Conservation (phyloP, 2,329 filamentous ascomycete genomes). For the Sclerotinia glacialis region DNA sequence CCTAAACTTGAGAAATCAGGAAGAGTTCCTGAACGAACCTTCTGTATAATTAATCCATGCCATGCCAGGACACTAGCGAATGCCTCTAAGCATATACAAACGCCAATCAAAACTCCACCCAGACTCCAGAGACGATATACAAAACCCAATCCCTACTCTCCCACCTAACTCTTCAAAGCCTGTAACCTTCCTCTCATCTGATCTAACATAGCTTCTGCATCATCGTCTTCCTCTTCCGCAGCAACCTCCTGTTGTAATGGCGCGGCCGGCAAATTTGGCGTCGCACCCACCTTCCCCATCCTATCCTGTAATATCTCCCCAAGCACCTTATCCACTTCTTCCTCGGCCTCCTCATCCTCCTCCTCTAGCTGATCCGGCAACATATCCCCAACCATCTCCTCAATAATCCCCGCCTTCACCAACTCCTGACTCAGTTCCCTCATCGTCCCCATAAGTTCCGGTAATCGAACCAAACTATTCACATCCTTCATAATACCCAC, state of each 20-base stretch:
- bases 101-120: not conserved
- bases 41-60: constrained; percentile 8
- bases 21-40: not conserved
- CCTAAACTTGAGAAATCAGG: not conserved
- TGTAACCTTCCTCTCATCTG: constrained; percentile 92
- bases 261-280: constrained; percentile 53
- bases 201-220: constrained; percentile 84
- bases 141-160: not conserved
- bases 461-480: constrained; percentile 78
- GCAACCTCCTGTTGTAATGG: constrained; percentile 51
- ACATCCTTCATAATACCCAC: constrained; percentile 98
- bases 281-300: constrained; percentile 62
- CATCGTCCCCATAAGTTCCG: constrained; percentile 88
- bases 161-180: constrained; percentile 73
- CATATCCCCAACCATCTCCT: constrained; percentile 91
- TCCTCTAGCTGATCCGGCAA: constrained; percentile 74
- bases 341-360: constrained; percentile 71
- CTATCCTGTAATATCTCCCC: constrained; percentile 85
- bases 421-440: constrained; percentile 80
- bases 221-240: constrained; percentile 73
- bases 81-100: constrained; percentile 8
- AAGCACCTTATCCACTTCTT: constrained; percentile 89
- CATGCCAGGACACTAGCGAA: not conserved
- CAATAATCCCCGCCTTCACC: constrained; percentile 92
- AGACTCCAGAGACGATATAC: constrained; percentile 16